Base-by-base conservation (phyloP, 2,329 filamentous ascomycete genomes). In the Shiraia bambusicola region DNA sequence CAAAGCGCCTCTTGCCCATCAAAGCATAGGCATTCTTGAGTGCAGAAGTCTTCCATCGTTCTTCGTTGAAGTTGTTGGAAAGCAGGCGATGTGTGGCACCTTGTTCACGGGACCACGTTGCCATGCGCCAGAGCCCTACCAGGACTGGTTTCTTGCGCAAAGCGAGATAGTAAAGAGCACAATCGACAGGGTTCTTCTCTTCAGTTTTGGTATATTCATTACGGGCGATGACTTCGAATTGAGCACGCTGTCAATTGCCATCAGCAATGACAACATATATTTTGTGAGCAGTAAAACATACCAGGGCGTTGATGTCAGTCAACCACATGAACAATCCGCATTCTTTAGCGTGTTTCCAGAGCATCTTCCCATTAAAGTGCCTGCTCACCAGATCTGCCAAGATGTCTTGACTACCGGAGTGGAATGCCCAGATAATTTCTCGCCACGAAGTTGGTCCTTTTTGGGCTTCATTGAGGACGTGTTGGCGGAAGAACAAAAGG, bases 261-360 rank as follows among this genome's bases (percentile, higher is more conserved):
- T 45, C 24, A 41, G 42, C 8, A 7, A 7, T 4, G 7, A 6
- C 12, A 16, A 5, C 14, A 5, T 3, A 22, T n/a, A 5, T 22
- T 8, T 8, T 22, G 10, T 3, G 17, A 11, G 5, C 3, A 34
- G 9, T n/a, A 10, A 8, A 7, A 59, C 83, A 68, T 76, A 93
- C 88, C 63, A 97, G 73, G 15, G 89, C 83, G 40, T 78, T 80
- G 13, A 77, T 69, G 66, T 96, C 91, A 0, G 83, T 81, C 50
- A 98, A 77, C 92, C 93, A 98, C 83, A 96, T 92, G 62, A 95
- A 96, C 40, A 97, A 78, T 9, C 93, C 93, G 52, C 86, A 88
- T 63, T 94, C 86, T 33, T 86, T 79, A 1, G 92, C 93, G 56
- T 91, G 80, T 49, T 86, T 80, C 93, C 93, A 98, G 6, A 85